A percentile compares a stretch with the other conserved stretches of the same genome.
Conservation (phyloP, 805 yeast species). For the Myxozyma geophila region DNA sequence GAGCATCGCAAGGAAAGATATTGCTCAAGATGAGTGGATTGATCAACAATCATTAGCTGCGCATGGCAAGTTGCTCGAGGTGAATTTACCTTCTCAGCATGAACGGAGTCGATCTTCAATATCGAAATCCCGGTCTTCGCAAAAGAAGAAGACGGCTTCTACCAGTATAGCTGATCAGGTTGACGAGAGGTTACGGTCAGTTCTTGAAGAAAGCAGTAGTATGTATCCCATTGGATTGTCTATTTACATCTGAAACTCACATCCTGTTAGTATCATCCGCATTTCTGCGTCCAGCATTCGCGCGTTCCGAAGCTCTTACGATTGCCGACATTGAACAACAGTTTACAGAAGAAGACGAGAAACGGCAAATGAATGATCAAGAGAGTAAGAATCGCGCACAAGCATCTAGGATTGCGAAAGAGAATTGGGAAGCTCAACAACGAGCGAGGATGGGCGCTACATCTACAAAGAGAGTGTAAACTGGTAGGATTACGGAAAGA, state of each 20-base stretch:
- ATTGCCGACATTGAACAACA: conserved; percentile 10
- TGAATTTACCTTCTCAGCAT: neutral
- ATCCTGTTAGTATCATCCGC: conserved; percentile 2
- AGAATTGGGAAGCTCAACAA: conserved; percentile 8
- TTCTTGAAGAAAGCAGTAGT: conserved; percentile 14
- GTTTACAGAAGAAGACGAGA: conserved; percentile 7
- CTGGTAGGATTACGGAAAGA: neutral
- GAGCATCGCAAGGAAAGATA: neutral
- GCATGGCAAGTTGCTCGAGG: conserved; percentile 17
- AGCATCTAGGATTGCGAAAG: neutral
- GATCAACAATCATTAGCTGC: conserved; percentile 8
- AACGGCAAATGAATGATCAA: neutral
- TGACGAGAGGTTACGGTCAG: conserved; percentile 2
- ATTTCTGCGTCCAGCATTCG: conserved; percentile 7
- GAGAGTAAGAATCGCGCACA: conserved; percentile 2
- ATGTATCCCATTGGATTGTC: neutral
- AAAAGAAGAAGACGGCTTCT: neutral
- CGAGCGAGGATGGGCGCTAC: neutral
- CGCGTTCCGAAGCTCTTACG: neutral
- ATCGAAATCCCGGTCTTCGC: neutral
- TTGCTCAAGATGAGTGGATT: neutral
- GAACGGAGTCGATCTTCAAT: too few species aligned
- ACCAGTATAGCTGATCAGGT: neutral
- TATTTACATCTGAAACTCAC: neutral
- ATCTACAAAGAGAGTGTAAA: neutral